Evolutionary conservation across 192 early-diverging fungal species (phyloP), one percentile per base, ranked within the genome.

Genomic region (Chytriomyces sp.): DNA sequence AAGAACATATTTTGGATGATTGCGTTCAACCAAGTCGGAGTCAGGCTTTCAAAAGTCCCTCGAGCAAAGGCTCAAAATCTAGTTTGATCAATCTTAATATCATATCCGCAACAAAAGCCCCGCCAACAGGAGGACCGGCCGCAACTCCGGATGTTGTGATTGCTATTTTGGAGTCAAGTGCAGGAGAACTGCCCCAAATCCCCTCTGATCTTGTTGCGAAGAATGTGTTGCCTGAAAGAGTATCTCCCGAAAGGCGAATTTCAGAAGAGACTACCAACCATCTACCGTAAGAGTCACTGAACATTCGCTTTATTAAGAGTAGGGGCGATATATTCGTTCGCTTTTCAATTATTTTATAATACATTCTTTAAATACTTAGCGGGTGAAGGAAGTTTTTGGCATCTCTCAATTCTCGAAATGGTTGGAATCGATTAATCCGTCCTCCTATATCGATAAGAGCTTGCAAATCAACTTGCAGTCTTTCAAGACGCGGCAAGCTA

Each of bases 371-470:
- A n/a, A n/a, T n/a, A n/a, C n/a, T n/a, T n/a, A n/a, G n/a, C n/a
- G n/a, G n/a, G n/a, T n/a, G n/a, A n/a, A n/a, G n/a, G n/a, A n/a
- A n/a, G n/a, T n/a, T n/a, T n/a, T n/a, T n/a, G n/a, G n/a, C n/a
- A n/a, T n/a, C n/a, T n/a, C n/a, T n/a, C n/a, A n/a, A n/a, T n/a
- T n/a, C 2, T 25, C 14, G 56, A 1, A 26, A 58, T 30, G 26
- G n/a, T 22, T 26, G 65, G 65, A 12, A 53, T 68, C 34, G 65
- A 68, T 53, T 53, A 74, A 26, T 64, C 62, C 38, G 63, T 66
- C 4, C 58, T 74, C 53, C 31, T 82, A 79, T 41, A 70, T 68
- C n/a, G 81, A 82, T 25, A 77, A 82, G 72, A 80, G 78, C 33
- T 66, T 82, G 14, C 31, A 72, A 69, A 70, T 52, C 78, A 82